Evolutionary conservation across 2,329 filamentous ascomycete genomes (phyloP).

Genomic region (Phaeosphaeria sp.): DNA sequence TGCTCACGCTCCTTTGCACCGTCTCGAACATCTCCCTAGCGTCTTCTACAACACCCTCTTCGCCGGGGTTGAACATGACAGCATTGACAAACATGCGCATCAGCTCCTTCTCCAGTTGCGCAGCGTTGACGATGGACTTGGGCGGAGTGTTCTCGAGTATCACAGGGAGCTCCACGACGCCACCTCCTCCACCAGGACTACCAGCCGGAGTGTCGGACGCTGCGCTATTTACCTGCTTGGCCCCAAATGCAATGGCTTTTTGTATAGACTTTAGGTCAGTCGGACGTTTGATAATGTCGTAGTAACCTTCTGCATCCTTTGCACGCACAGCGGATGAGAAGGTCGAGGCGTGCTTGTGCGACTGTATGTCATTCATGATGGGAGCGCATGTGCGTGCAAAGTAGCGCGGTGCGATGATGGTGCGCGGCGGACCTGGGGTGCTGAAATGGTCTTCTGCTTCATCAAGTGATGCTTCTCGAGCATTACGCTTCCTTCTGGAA

Average conservation of each 20-base stretch:
- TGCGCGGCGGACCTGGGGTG: constrained; percentile 32
- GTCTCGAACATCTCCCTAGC: constrained; percentile 89
- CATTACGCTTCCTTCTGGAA: constrained; percentile 51
- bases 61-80: constrained; percentile 96
- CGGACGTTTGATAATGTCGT: constrained; percentile 59
- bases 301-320: constrained; percentile 59
- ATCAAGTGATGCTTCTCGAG: constrained; percentile 40
- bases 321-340: constrained; percentile 58
- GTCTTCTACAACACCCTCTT: constrained; percentile 87
- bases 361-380: constrained; percentile 59
- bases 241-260: constrained; percentile 55
- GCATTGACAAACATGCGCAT: constrained; percentile 98
- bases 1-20: constrained; percentile 78
- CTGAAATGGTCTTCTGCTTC: constrained; percentile 39
- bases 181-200: constrained; percentile 64
- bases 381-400: constrained; percentile 56
- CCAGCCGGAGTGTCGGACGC: constrained; percentile 63
- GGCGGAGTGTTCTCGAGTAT: constrained; percentile 82
- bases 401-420: constrained; percentile 55
- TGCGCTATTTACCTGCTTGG: constrained; percentile 64
- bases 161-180: constrained; percentile 61
- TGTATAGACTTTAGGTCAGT: constrained; percentile 60
- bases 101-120: constrained; percentile 89
- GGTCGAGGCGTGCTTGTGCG: constrained; percentile 60
- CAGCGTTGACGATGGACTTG: constrained; percentile 88